Percentiles rank a stretch among this genome's conserved stretches.
These are phyloP conservation scores for Xylogone sp. DNA, from an alignment of 2,329 filamentous ascomycete species.

Conservation along the genomic window DNA sequence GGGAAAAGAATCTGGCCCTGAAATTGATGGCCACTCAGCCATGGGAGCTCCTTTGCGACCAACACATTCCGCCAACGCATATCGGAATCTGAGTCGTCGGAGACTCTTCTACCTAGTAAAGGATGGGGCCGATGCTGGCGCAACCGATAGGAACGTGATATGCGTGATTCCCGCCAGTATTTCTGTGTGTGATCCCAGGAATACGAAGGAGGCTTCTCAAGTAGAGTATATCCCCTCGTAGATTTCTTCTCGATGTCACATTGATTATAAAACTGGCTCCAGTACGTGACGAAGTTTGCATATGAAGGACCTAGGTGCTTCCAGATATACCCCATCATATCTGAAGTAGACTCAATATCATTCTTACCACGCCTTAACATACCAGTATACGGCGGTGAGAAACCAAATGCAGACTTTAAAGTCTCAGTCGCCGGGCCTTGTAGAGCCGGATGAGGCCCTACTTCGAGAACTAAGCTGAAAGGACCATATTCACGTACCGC, in stretches of 20 bases:
- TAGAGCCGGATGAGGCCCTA: constrained; percentile 25
- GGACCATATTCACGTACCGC: background rate
- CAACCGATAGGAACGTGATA: constrained; percentile 41
- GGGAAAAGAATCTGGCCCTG: constrained; percentile 44
- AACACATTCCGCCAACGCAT: constrained; percentile 34
- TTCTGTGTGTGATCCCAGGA: constrained; percentile 46
- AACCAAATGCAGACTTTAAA: too few species aligned
- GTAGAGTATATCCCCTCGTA: too few species aligned
- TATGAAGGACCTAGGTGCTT: too few species aligned
- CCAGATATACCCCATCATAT: too few species aligned
- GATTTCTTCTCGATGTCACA: too few species aligned
- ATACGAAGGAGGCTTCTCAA: too few species aligned
- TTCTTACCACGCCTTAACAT: too few species aligned
- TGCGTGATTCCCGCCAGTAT: constrained; percentile 49
- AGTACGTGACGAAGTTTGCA: constrained; percentile 26
- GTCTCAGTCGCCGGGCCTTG: constrained; percentile 14
- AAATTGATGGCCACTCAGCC: constrained; percentile 45
- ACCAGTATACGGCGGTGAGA: too few species aligned
- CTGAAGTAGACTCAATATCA: too few species aligned
- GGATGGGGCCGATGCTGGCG: constrained; percentile 43
- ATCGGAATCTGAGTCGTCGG: constrained; percentile 5
- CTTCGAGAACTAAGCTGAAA: constrained; percentile 12
- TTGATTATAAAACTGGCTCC: too few species aligned
- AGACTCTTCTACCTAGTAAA: constrained; percentile 33
- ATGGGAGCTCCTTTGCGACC: constrained; percentile 35